Evolutionary conservation across 108 stramenopile species (phyloP).

Genomic region (Craspedostauros australis): DNA sequence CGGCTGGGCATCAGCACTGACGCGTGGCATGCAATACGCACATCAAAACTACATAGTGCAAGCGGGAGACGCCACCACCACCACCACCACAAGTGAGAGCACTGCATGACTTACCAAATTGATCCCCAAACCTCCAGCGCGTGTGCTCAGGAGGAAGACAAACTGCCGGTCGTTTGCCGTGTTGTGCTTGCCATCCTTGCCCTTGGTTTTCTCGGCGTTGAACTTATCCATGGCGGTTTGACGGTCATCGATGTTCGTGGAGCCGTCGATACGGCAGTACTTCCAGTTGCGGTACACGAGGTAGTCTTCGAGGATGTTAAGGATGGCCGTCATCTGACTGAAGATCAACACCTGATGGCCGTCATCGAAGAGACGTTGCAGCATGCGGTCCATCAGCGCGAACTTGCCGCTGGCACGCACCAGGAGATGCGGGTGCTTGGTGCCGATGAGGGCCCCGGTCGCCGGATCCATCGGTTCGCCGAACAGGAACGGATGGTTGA

Average conservation of each 20-base stretch:
- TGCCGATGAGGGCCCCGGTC: conserved; percentile 75
- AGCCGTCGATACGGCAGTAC: conserved; percentile 94
- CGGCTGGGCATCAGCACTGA: not conserved
- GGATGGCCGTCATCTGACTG: conserved; percentile 93
- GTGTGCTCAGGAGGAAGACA: conserved; percentile 91
- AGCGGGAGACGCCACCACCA: not conserved
- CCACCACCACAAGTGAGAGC: not conserved
- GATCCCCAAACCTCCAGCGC: conserved; percentile 96
- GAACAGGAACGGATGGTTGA: conserved; percentile 96
- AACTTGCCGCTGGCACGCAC: conserved; percentile 95
- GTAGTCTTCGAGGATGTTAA: conserved; percentile 97
- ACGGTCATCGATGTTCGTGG: conserved; percentile 93
- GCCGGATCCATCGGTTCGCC: conserved; percentile 88
- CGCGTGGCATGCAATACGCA: no score
- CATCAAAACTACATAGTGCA: not conserved
- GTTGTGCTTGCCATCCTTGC: conserved; percentile 53
- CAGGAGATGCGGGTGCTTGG: conserved; percentile 81
- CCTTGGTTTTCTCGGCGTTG: conserved; percentile 82
- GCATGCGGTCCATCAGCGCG: conserved; percentile 94
- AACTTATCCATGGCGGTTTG: conserved; percentile 92
- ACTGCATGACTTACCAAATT: conserved; percentile 54
- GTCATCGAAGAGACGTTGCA: conserved; percentile 81
- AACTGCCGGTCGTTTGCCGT: conserved; percentile 74
- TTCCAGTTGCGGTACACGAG: conserved; percentile 67
- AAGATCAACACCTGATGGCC: conserved; percentile 98